Evolutionary conservation across 2,329 filamentous ascomycete species (phyloP), one percentile per base, ranked within the genome.

Genomic region (Exophiala alcalophila): DNA sequence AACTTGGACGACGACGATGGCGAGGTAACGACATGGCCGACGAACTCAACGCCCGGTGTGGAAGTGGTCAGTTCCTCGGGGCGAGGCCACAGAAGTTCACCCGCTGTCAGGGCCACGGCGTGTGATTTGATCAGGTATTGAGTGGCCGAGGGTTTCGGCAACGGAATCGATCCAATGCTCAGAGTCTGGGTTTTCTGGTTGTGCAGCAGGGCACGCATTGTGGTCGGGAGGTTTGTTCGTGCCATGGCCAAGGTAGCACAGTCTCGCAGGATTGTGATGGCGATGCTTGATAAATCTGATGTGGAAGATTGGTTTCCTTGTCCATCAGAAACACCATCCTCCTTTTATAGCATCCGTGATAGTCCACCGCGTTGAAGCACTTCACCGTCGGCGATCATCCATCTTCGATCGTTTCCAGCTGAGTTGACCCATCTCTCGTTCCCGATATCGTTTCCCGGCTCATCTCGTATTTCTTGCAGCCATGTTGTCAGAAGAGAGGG

Each of bases 41-140:
- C 63, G 27, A 72, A 46, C 54, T 73, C 70, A 32, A 63, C 63
- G 46, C 66, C 66, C 2, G 68, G 69, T 18, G 69, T 58, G 7
- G 63, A 55, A 8, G 54, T 40, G 20, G 50, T 56, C 11, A 47
- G 25, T 18, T 59, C 55, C n/a, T 40, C 33, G 10, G 52, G 52
- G 11, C 49, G 44, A 2, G 66, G 60, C 71, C 69, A 73, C 50
- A 59, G 57, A 8, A 73, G 63, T 47, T 73, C 71, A 10, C 64
- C 63, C 2, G 63, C 59, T 27, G 65, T 70, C 10, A 69, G 60
- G 5, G 67, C 62, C 23, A 60, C 60, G 34, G 65, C 53, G 35
- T 66, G 60, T 4, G 66, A 60, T 31, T 59, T 60, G 57, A 73
- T 63, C 14, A 71, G 60, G 51, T 71, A 61, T 44, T 66, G 61